phyloP scores from a whole-genome alignment of 257 asterid species.

The Mentha longifolia region DNA sequence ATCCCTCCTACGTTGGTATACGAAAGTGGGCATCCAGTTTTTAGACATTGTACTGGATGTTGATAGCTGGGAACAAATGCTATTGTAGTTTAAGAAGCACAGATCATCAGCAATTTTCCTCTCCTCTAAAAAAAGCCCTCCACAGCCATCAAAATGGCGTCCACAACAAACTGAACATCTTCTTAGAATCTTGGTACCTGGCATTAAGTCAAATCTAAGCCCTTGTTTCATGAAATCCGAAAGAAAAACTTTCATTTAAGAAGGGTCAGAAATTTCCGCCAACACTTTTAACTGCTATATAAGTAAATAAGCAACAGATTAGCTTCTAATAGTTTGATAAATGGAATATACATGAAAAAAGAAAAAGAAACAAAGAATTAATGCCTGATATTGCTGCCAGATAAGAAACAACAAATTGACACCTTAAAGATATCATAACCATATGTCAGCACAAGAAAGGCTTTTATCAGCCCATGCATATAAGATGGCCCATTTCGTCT shows the following conservation, averaged over 20 bases:
- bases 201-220: conserved; percentile 34
- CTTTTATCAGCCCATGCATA: conserved; percentile 2
- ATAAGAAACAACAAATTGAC: conserved; percentile 14
- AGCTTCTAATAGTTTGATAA: conserved; percentile 1
- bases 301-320: conserved; percentile 36
- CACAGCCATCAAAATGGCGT: conserved; percentile 33
- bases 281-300: conserved; percentile 20
- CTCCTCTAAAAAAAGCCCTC: conserved; percentile 31
- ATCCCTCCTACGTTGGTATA: conserved; percentile 49
- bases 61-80: conserved; percentile 40
- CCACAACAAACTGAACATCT: conserved; percentile 40
- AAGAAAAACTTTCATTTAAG: conserved; percentile 32
- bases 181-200: conserved; percentile 37
- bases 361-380: not conserved
- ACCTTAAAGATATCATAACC: conserved; percentile 20
- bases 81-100: conserved; percentile 36
- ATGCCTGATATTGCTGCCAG: conserved; percentile 17
- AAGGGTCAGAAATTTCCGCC: conserved; percentile 26
- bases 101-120: conserved; percentile 32
- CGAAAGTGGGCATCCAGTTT: conserved; percentile 39
- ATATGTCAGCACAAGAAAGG: conserved; percentile 19
- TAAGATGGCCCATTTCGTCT: conserved; percentile 1
- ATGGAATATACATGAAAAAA: conserved; percentile 12
- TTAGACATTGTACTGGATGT: conserved; percentile 48
- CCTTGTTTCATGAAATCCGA: conserved; percentile 38